A percentile compares a stretch with the other conserved stretches of the same genome.
These are phyloP conservation scores for Daldinia childiae DNA, from an alignment of 495 filamentous ascomycete species.

Conservation along the genomic window DNA sequence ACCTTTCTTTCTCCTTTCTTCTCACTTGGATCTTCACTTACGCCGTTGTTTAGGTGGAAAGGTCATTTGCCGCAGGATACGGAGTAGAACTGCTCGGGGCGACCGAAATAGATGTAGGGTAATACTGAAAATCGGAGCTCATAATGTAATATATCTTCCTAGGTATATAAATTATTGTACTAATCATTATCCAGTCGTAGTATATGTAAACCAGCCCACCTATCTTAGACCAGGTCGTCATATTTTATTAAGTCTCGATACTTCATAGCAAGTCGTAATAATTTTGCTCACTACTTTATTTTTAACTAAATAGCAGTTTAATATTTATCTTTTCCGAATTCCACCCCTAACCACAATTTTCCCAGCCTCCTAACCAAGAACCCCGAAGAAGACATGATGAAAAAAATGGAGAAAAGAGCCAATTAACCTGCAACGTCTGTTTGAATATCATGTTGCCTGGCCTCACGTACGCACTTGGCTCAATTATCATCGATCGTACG, in stretches of 20 bases:
- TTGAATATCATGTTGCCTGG: background rate
- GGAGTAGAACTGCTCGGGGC: no score
- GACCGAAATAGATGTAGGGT: no score
- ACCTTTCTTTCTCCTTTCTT: background rate
- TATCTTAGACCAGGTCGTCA: no score
- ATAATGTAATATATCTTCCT: no score
- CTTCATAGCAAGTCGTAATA: background rate
- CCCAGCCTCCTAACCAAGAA: background rate
- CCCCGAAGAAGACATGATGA: background rate
- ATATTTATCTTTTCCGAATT: background rate
- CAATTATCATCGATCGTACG: background rate
- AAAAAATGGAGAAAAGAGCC: background rate
- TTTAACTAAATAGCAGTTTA: background rate
- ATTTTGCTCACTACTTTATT: background rate
- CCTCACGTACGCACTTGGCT: background rate
- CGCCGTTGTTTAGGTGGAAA: no score
- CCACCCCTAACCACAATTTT: background rate
- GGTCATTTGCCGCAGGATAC: background rate
- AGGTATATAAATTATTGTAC: no score
- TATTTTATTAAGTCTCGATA: background rate
- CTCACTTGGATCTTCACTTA: background rate
- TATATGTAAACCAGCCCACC: no score
- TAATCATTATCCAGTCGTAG: no score
- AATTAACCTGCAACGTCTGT: background rate
- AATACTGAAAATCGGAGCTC: no score